Evolutionary conservation across 345 rosid genomes (phyloP), one percentile per base, ranked within the genome.

Genomic region (Linum tenue): DNA sequence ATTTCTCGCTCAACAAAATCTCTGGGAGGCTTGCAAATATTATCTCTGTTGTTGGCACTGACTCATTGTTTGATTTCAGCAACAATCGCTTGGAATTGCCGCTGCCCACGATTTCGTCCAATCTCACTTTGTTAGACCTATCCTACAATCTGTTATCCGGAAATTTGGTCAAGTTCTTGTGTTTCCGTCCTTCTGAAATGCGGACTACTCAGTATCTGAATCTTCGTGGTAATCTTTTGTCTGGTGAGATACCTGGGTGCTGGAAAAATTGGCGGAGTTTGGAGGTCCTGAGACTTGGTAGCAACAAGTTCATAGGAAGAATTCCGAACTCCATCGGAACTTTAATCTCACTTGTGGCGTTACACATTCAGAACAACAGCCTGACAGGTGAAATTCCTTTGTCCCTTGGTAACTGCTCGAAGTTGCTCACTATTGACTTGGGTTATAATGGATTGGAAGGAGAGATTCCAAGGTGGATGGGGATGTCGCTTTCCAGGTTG

Each of bases 1-100:
- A 73, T 41, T 51, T 80, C 31, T 79, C 82, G 9, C 12, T 17
- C 64, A 82, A 82, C 66, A 62, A 35, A 7, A 50, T 80, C 36
- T 59, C 57, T 12, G 86, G 80, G 3, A n/a, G 3, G 35, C 42
- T 82, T 1, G 73, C 81, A 31, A 44, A 70, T 36, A 31, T 67
- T 16, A 55, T 57, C 4, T 56, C 9, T 6, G 62, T 44, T 1
- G 36, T 68, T 11, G 15, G 10, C 5, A 22, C 14, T 22, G 44
- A 31, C 10, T 61, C 64, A 0, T 56, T 53, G 11, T 5, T 80
- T 4, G 66, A 79, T 44, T 62, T 74, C n/a, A 48, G 67, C 42
- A 68, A 64, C 4, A 74, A 78, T 35, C 5, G n/a, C 3, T 53
- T 73, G 0, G 57, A 64, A 0, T 81, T 79, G 42, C 77, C 74